Evolutionary conservation across 306 rosid genomes (phyloP), one percentile per base, ranked within the genome.

Genomic region (Rubus idaeus): DNA sequence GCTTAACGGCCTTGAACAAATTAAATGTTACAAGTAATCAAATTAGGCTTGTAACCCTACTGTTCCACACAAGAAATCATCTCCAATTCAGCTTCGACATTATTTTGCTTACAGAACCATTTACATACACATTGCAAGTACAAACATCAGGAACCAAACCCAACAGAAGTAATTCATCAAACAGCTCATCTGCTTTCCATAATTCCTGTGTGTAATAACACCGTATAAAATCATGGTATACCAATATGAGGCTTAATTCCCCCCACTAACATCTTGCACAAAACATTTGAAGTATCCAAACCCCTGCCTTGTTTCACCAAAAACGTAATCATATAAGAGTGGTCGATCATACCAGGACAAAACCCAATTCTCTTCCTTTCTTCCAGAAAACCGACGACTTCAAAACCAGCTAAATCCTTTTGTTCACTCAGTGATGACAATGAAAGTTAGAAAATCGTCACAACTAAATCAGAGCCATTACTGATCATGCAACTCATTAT

Each of bases 171-270:
- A 91, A 69, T 80, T 94, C 96, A 80, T 91, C 91, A 51, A 90
- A 87, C 77, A 90, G 78, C 67, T 85, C 83, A 66, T 86, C 93
- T 14, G 90, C 87, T 64, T 72, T 85, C 70, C 72, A 57, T 76
- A 85, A 37, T 86, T 77, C 39, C 87, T 85, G 70, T 90, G 86
- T 5, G 68, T 78, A 4, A 86, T 81, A 60, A 90, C 45, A 5
- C 88, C 90, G 68, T 80, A 81, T 74, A 94, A 83, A 78, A 87
- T 88, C 91, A 86, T 85, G 37, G 94, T 91, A 77, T 86, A 73
- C 90, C 89, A 78, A 87, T 78, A 61, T 89, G 90, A n/a, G 94
- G 90, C 78, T 88, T 88, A 68, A 86, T 80, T 76, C 93, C 89
- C 52, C 80, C 86, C 35, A 18, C 78, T 78, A 91, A 85, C 83